Percentiles rank a stretch among this genome's conserved stretches.
Evolutionary conservation across 2,329 filamentous ascomycete species (phyloP).

Genomic region (Allantophomopsis lycopodina): DNA sequence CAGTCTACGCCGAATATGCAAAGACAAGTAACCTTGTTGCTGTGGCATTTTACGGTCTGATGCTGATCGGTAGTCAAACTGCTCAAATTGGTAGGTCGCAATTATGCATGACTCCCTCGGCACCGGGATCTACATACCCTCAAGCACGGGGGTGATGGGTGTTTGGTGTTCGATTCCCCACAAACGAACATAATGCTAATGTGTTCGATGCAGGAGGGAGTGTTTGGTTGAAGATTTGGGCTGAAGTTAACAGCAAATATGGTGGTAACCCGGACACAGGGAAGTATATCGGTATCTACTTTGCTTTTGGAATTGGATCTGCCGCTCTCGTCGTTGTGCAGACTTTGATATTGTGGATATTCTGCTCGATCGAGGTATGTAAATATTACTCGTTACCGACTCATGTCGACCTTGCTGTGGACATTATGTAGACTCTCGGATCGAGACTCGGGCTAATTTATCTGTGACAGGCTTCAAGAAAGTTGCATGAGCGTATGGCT

Average conservation of each 20-base stretch:
- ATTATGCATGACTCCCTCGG: neutral
- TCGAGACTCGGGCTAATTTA: too few species aligned
- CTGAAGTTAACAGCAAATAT: slow-evolving; percentile 58
- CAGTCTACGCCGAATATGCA: slow-evolving; percentile 84
- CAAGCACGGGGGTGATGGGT: too few species aligned
- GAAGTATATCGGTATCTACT: slow-evolving; percentile 91
- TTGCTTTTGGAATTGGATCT: slow-evolving; percentile 82
- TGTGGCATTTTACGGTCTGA: slow-evolving; percentile 64
- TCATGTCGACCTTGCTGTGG: too few species aligned
- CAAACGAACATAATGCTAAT: slow-evolving; percentile 4
- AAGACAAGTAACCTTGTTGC: slow-evolving; percentile 85
- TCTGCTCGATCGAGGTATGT: slow-evolving; percentile 90
- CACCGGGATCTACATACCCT: neutral
- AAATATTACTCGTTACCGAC: slow-evolving; percentile 3
- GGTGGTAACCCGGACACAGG: slow-evolving; percentile 64
- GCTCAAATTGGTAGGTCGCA: slow-evolving; percentile 56
- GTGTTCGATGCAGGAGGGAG: slow-evolving; percentile 44
- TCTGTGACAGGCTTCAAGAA: slow-evolving; percentile 61
- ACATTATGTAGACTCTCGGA: too few species aligned
- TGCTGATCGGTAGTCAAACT: slow-evolving; percentile 68
- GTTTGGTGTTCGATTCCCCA: too few species aligned
- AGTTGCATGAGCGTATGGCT: slow-evolving; percentile 94
- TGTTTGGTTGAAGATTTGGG: slow-evolving; percentile 90
- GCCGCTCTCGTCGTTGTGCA: slow-evolving; percentile 78
- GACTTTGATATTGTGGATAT: slow-evolving; percentile 95